Base-by-base conservation (phyloP, 371 early-diverging fungal species). In the Apophysomyces variabilis region DNA sequence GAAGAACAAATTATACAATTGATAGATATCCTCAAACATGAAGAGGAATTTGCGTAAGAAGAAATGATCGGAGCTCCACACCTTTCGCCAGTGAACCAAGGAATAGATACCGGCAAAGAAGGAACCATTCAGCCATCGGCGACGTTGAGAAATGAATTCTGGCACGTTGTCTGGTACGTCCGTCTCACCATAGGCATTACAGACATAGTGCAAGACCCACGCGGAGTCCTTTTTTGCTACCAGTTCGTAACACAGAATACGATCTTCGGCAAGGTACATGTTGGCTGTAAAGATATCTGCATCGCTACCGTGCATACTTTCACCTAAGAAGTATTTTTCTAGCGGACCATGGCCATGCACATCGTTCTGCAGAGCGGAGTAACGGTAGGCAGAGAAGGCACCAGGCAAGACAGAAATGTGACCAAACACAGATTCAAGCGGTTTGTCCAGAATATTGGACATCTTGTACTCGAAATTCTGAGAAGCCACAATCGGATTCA, bases 391-490 rank as follows among this genome's bases (percentile, higher is more conserved):
- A 6, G 92, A 92, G 69, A 94, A 94, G 38, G 93, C 93, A 71
- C 93, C 93, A 32, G 92, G 92, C 56, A 92, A 79, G 36, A 93
- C 95, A 11, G 91, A 89, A 67, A 93, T 93, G 64, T 90, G 92
- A 13, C 94, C 94, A 83, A 92, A 91, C 36, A 90, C 89, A 8
- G 90, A 89, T 71, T 94, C 95, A 13, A 94, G 80, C 0, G 95
- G 93, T 75, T 94, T 94, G 76, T 93, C 94, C 35, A 94, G 77
- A 74, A 94, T 93, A 68, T 93, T 94, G 63, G 87, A 87, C 89
- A 93, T 93, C 71, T 93, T 93, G 82, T 92, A 93, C 68, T 86
- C 93, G 83, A 93, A 94, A 79, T 93, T 92, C 70, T 95, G 95
- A 1, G 71, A 90, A 7, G 96, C 97, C 1, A 96, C 95, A n/a